Evolutionary conservation across 1,139 yeast species (phyloP).

Genomic region (Lodderomyces theae): DNA sequence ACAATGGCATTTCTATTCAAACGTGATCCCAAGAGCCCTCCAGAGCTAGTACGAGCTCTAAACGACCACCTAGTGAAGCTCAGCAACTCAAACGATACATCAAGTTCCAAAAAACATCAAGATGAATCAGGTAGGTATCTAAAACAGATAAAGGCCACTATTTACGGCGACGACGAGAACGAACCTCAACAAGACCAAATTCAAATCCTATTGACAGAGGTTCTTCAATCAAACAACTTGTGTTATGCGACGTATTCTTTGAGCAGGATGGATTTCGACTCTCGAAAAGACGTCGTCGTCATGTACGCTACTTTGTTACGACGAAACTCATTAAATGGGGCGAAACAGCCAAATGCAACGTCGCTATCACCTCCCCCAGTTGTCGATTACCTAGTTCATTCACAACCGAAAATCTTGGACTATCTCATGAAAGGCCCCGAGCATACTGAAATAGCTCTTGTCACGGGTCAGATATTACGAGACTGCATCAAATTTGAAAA

Average conservation of each 20-base stretch:
- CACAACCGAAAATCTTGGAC: conserved; percentile 61
- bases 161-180: conserved; percentile 70
- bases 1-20: conserved; percentile 86
- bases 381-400: conserved; percentile 69
- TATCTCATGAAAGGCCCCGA: conserved; percentile 70
- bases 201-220: conserved; percentile 69
- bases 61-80: conserved; percentile 71
- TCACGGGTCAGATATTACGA: conserved; percentile 75
- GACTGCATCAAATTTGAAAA: conserved; percentile 83
- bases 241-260: conserved; percentile 58
- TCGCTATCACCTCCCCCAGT: conserved; percentile 54
- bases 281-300: conserved; percentile 77
- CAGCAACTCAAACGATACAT: conserved; percentile 44
- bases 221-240: conserved; percentile 69
- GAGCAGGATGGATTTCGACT: conserved; percentile 74
- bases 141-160: conserved; percentile 61
- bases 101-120: conserved; percentile 55
- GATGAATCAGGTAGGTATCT: conserved; percentile 76
- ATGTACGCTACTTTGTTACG: conserved; percentile 75
- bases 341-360: conserved; percentile 2
- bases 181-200: conserved; percentile 78
- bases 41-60: conserved; percentile 72
- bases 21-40: conserved; percentile 88
- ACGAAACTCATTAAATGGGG: conserved; percentile 37
- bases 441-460: conserved; percentile 64